A percentile compares a stretch with the other conserved stretches of the same genome.
Evolutionary conservation across 352 stramenopile genomes (phyloP).

Genomic region (Salisapilia sapeloensis): DNA sequence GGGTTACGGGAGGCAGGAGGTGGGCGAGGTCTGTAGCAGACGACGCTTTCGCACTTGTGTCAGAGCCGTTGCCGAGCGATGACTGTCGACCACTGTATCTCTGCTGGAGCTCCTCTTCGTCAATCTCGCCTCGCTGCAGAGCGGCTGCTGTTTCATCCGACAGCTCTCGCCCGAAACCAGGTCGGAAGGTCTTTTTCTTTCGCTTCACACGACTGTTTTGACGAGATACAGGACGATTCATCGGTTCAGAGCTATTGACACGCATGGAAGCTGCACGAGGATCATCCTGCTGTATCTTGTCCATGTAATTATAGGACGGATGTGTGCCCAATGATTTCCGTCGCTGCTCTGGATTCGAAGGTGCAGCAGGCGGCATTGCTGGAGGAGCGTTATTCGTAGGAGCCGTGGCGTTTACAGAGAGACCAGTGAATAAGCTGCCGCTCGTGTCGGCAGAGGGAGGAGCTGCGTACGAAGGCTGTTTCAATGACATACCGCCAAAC

Average conservation of each 20-base stretch:
- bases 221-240: constrained; percentile 2
- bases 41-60: constrained; percentile 2
- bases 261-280: constrained; percentile 1
- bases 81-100: constrained; percentile 2
- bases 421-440: constrained; percentile 6
- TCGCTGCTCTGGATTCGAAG: neutral
- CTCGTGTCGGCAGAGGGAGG: constrained; percentile 7
- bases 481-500: constrained; percentile 66
- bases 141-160: constrained; percentile 69
- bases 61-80: constrained; percentile 9
- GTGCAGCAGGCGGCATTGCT: too few relatives aligned
- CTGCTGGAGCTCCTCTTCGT: constrained; percentile 42
- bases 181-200: constrained; percentile 75
- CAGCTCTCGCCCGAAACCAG: constrained; percentile 64
- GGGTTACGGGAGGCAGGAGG: constrained; percentile 35
- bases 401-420: too few relatives aligned
- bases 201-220: constrained; percentile 63
- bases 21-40: constrained; percentile 45
- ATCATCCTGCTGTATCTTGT: constrained; percentile 2
- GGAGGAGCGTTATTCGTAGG: too few relatives aligned
- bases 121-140: constrained; percentile 57
- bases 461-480: constrained; percentile 7
- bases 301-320: neutral
- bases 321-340: too few relatives aligned
- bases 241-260: constrained; percentile 2